These are phyloP conservation scores for Buddleja alternifolia DNA, from an alignment of 257 asterid genomes.

Conservation along the genomic window DNA sequence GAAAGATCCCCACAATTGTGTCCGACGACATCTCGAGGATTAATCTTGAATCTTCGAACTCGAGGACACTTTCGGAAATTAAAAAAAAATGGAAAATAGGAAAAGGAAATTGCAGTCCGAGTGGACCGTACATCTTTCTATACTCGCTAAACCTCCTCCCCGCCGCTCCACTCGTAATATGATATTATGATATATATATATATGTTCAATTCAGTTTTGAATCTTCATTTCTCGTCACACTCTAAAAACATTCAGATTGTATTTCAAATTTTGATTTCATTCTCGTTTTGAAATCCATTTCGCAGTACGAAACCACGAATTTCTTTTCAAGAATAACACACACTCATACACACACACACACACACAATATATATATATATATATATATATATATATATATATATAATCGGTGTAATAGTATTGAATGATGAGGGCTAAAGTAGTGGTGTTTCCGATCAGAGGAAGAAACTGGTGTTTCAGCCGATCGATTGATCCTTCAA, in stretches of 20 bases:
- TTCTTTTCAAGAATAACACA: slow-evolving; percentile 5
- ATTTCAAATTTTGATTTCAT: background rate
- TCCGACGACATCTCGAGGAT: too few relatives aligned
- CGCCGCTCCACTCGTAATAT: slow-evolving; percentile 32
- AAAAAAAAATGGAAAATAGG: too few relatives aligned
- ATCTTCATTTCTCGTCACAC: background rate
- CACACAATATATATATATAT: too few relatives aligned
- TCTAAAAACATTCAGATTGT: too few relatives aligned
- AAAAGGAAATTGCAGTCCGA: slow-evolving; percentile 39
- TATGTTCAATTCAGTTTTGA: background rate
- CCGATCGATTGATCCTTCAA: slow-evolving; percentile 67
- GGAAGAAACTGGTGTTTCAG: slow-evolving; percentile 96
- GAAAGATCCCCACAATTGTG: too few relatives aligned
- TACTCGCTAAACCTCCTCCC: slow-evolving; percentile 17
- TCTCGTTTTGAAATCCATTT: background rate
- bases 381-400: too few relatives aligned
- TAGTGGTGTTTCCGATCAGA: slow-evolving; percentile 83
- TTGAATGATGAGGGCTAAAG: slow-evolving; percentile 68
- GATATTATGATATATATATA: too few relatives aligned
- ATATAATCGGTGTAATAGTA: too few relatives aligned
- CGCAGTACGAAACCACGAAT: background rate
- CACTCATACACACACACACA: too few relatives aligned
- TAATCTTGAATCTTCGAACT: too few relatives aligned
- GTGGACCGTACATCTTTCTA: slow-evolving; percentile 16
- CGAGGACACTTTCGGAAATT: too few relatives aligned